These are phyloP conservation scores for Elsinoe fawcettii DNA, from an alignment of 2,329 filamentous ascomycete species.

Conservation along the genomic window DNA sequence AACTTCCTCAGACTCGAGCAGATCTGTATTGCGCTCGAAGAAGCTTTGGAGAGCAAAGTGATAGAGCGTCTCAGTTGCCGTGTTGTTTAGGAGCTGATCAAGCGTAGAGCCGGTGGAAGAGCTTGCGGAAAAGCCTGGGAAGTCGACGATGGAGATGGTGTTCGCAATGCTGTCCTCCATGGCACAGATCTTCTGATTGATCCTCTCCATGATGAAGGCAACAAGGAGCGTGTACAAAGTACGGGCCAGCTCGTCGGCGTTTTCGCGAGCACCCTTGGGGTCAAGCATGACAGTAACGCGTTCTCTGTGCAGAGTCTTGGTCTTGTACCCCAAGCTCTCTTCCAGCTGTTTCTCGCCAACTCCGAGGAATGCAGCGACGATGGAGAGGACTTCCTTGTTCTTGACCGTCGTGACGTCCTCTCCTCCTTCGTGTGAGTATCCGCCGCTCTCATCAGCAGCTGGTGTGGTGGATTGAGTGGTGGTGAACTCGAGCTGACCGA, in stretches of 20 bases:
- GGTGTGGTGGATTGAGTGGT: constrained; percentile 71
- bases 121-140: constrained; percentile 86
- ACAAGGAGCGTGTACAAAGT: constrained; percentile 91
- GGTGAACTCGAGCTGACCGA: constrained; percentile 92
- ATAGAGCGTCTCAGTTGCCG: constrained; percentile 84
- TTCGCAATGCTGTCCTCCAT: constrained; percentile 83
- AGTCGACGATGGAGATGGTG: constrained; percentile 91
- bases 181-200: constrained; percentile 85
- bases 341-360: constrained; percentile 75
- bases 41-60: constrained; percentile 92
- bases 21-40: constrained; percentile 87
- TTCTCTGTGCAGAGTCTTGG: constrained; percentile 91
- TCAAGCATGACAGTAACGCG: constrained; percentile 98
- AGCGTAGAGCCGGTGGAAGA: constrained; percentile 74
- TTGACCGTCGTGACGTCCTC: constrained; percentile 79
- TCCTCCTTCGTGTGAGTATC: constrained; percentile 90
- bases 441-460: constrained; percentile 82
- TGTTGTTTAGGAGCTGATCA: constrained; percentile 91
- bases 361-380: constrained; percentile 90
- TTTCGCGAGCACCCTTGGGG: constrained; percentile 76
- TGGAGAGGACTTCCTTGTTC: constrained; percentile 82
- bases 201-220: constrained; percentile 83
- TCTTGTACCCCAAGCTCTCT: constrained; percentile 86
- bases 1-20: constrained; percentile 91
- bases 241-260: constrained; percentile 87